Percentiles rank a stretch among this genome's conserved stretches.
Evolutionary conservation across 495 filamentous ascomycete genomes (phyloP).

Genomic region (Lophium mytilinum): DNA sequence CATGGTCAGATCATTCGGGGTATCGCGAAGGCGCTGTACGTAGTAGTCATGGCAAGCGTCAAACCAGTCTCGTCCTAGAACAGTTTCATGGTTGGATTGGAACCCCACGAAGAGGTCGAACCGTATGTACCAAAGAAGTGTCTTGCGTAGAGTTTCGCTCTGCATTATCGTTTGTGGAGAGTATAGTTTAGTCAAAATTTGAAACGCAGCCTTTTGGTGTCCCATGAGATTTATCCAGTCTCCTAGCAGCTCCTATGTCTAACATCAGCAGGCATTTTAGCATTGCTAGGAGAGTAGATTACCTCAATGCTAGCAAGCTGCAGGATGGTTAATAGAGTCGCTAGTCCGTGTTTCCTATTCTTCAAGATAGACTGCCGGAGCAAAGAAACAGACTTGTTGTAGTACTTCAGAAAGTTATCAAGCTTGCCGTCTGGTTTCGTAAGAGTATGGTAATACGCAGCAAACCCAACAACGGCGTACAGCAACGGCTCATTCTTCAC

Average conservation of each 20-base stretch:
- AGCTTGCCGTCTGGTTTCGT: conserved; percentile 59
- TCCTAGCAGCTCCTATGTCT: conserved; percentile 74
- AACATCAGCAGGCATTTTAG: too few relatives aligned
- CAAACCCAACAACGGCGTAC: conserved; percentile 83
- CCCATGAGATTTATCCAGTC: conserved; percentile 89
- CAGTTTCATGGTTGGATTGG: conserved; percentile 67
- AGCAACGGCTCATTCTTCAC: conserved; percentile 73
- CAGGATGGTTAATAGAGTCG: conserved; percentile 81
- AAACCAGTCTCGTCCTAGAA: conserved; percentile 77
- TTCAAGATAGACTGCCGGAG: conserved; percentile 64
- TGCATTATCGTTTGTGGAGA: conserved; percentile 70
- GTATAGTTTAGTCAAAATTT: conserved; percentile 68
- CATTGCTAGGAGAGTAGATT: conserved; percentile 19
- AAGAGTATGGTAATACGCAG: conserved; percentile 78
- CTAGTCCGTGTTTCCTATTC: conserved; percentile 58
- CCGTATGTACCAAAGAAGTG: conserved; percentile 79
- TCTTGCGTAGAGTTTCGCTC: conserved; percentile 56
- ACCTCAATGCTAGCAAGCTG: conserved; percentile 94
- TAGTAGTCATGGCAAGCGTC: conserved; percentile 55
- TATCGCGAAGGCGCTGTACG: conserved; percentile 44
- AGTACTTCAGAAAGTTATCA: conserved; percentile 77
- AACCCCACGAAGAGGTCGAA: conserved; percentile 82
- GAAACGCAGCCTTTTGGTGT: conserved; percentile 83
- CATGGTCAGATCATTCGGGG: conserved; percentile 55
- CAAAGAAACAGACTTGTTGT: conserved; percentile 74